These are phyloP conservation scores for Meyerozyma carpophila DNA, from an alignment of 1,139 yeast genomes.

Conservation along the genomic window DNA sequence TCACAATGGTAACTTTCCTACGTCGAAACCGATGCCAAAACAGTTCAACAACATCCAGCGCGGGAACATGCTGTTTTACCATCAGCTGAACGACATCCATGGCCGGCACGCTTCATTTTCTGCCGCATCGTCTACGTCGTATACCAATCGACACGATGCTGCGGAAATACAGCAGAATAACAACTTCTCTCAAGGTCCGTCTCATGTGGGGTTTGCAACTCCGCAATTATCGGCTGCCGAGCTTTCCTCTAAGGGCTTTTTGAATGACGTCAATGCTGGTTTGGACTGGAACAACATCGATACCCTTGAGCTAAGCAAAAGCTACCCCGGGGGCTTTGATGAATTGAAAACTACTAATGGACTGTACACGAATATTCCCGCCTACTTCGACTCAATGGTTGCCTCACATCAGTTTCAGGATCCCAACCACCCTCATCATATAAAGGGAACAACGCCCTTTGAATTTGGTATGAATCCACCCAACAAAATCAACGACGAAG, in stretches of 20 bases:
- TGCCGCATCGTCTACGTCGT: constrained; percentile 71
- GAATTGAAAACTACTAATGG: neutral
- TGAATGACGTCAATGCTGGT: constrained; percentile 14
- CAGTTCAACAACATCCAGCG: neutral
- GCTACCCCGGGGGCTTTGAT: constrained; percentile 3
- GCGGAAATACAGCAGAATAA: constrained; percentile 20
- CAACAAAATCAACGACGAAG: constrained; percentile 16
- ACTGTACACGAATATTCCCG: neutral
- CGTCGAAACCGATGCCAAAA: constrained; percentile 3
- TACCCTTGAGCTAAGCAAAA: constrained; percentile 19
- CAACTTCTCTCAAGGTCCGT: constrained; percentile 40
- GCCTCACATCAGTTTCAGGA: constrained; percentile 26
- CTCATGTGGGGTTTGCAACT: constrained; percentile 72
- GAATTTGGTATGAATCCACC: constrained; percentile 27
- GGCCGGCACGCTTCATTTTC: constrained; percentile 72
- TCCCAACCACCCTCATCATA: constrained; percentile 33
- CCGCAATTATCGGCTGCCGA: constrained; percentile 54
- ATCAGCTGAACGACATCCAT: neutral
- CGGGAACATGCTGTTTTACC: neutral
- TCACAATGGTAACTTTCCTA: constrained; percentile 2
- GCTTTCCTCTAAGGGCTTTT: constrained; percentile 14
- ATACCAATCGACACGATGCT: constrained; percentile 50
- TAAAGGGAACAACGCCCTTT: constrained; percentile 34
- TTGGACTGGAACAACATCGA: constrained; percentile 36
- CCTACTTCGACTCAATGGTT: constrained; percentile 9